Evolutionary conservation across 2,329 filamentous ascomycete species (phyloP).

Genomic region (Falciphora oryzae): DNA sequence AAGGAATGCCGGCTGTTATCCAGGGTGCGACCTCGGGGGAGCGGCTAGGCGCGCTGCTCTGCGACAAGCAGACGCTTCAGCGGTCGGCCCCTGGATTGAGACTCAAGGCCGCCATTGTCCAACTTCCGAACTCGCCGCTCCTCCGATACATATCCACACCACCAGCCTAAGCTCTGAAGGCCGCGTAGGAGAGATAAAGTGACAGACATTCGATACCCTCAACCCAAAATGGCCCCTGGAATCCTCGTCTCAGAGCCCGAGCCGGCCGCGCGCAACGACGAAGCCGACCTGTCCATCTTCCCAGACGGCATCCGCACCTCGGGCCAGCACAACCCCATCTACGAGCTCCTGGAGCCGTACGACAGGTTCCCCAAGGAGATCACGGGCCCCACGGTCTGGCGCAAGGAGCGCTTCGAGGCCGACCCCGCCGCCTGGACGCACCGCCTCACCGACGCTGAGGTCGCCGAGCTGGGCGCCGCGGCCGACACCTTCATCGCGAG

Average conservation of each 20-base stretch:
- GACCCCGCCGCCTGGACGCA: conserved; percentile 69
- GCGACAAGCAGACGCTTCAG: not conserved
- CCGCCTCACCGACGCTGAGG: conserved; percentile 58
- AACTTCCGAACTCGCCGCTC: no score
- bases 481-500: conserved; percentile 64
- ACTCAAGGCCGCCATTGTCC: no score
- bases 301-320: conserved; percentile 47
- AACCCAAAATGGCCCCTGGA: conserved; percentile 20
- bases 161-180: no score
- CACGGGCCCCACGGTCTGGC: conserved; percentile 68
- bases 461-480: conserved; percentile 59
- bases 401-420: conserved; percentile 55
- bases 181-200: no score
- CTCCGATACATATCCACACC: not conserved
- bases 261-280: conserved; percentile 19
- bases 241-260: conserved; percentile 18
- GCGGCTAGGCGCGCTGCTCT: not conserved
- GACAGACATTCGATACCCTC: not conserved
- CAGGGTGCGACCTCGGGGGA: not conserved
- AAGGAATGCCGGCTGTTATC: not conserved
- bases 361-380: conserved; percentile 66
- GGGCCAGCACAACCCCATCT: conserved; percentile 67
- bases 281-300: conserved; percentile 33
- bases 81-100: no score
- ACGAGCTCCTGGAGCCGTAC: conserved; percentile 60